Evolutionary conservation across 805 yeast species (phyloP), one percentile per base, ranked within the genome.

Genomic region (Candida insectalens): DNA sequence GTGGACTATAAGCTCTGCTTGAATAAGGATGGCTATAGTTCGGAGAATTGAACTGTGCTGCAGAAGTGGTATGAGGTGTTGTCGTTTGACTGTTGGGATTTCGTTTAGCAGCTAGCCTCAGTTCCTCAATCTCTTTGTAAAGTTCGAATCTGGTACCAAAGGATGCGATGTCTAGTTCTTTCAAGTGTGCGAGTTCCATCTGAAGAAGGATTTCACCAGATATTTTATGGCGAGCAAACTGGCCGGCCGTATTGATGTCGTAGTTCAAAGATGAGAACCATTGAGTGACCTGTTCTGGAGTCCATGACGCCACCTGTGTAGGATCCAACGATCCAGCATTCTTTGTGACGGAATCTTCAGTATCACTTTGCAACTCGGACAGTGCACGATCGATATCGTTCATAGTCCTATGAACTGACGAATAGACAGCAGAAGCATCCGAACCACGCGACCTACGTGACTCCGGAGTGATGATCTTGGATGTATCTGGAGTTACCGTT

Each of bases 121-220:
- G 60, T 25, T 75, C 71, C 53, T 84, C 94, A 46, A 92, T 89
- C 52, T 84, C 95, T 51, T 85, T 87, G 57, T 75, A 78, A 30
- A 92, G 74, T 54, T 88, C 96, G 57, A 87, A 92, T 42, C 99
- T 70, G 0, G 96, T 88, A 19, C 99, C 99, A 61, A 92, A 92
- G 4, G 95, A 83, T 32, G 74, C 68, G 34, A 92, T 89, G 36
- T 88, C 98, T 37, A 92, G 63, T 56, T 92, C 99, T 53, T 89
- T 92, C 48, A 92, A 67, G 48, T 83, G 83, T 1, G 84, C 70
- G 40, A 89, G 65, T 49, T 89, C 96, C 41, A 92, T 66, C 56
- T 88, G 94, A 34, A 92, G 64, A 29, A 92, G 59, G 35, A 92
- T 89, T 5, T 74, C 62, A 19, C 98, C 98, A 1, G 88, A 79